A percentile compares a stretch with the other conserved stretches of the same genome.
These are phyloP conservation scores for Fraxinus albicans DNA, from an alignment of 305 asterid species.

Conservation along the genomic window DNA sequence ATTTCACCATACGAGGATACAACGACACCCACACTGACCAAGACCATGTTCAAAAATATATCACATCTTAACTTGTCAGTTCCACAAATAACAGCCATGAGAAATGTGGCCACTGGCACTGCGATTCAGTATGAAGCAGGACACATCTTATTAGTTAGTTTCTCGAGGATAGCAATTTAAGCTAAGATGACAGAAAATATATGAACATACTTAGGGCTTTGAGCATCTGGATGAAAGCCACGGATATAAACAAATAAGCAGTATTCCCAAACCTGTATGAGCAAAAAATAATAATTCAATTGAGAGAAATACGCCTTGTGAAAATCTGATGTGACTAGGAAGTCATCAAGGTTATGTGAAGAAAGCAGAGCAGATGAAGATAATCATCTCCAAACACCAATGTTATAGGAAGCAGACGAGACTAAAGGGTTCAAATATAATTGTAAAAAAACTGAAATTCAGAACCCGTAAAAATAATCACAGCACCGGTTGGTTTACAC, in stretches of 20 bases:
- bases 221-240: constrained; percentile 99
- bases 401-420: constrained; percentile 3
- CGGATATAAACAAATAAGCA: constrained; percentile 84
- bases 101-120: constrained; percentile 99
- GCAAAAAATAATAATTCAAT: constrained; percentile 22
- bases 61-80: constrained; percentile 92
- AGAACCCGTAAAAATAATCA: neutral
- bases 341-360: constrained; percentile 1
- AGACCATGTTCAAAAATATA: constrained; percentile 83
- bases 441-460: neutral
- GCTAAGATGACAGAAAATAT: constrained; percentile 11
- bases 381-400: neutral
- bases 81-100: constrained; percentile 94
- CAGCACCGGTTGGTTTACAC: neutral
- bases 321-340: constrained; percentile 6
- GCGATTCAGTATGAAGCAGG: constrained; percentile 38
- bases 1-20: constrained; percentile 98
- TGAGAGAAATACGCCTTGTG: constrained; percentile 6
- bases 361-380: constrained; percentile 1
- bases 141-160: constrained; percentile 31
- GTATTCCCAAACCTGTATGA: constrained; percentile 86
- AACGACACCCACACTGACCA: constrained; percentile 96
- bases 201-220: constrained; percentile 84
- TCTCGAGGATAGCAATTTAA: constrained; percentile 20
- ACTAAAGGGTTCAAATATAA: neutral